Percentiles rank a stretch among this genome's conserved stretches.
Evolutionary conservation across 2,329 filamentous ascomycete species (phyloP).

Genomic region (Xylaria hypoxylon): DNA sequence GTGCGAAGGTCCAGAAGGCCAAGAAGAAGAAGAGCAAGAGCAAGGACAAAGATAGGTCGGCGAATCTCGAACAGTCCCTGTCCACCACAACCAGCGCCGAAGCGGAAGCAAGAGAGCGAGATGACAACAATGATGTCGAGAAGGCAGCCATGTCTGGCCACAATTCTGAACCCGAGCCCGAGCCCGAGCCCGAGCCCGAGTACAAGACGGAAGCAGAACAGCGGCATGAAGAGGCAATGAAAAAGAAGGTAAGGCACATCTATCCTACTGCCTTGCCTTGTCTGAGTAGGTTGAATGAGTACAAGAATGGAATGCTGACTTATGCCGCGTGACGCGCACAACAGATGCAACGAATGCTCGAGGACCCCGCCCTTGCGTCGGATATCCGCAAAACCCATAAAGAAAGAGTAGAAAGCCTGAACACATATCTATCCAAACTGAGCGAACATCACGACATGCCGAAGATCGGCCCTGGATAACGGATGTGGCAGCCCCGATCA

Average conservation of each 20-base stretch:
- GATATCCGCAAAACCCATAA: conserved; percentile 97
- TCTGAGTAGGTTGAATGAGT: not conserved
- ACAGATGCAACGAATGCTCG: conserved; percentile 83
- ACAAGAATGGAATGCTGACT: conserved; percentile 34
- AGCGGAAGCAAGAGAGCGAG: conserved; percentile 41
- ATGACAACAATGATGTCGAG: conserved; percentile 46
- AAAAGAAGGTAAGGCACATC: conserved; percentile 71
- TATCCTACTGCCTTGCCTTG: not conserved
- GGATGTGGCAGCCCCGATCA: not conserved
- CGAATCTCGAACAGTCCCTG: conserved; percentile 61
- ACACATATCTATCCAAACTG: conserved; percentile 89
- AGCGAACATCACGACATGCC: conserved; percentile 99
- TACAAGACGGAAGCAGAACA: conserved; percentile 87
- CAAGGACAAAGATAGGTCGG: conserved; percentile 53
- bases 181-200: conserved; percentile 62
- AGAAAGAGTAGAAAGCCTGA: conserved; percentile 93
- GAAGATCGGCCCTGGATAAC: conserved; percentile 71
- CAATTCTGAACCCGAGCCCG: conserved; percentile 47
- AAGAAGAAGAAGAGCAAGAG: conserved; percentile 69
- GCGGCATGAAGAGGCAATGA: conserved; percentile 81
- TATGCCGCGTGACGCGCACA: conserved; percentile 10
- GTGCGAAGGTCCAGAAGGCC: conserved; percentile 71
- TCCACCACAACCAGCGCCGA: conserved; percentile 52
- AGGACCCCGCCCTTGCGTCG: conserved; percentile 66
- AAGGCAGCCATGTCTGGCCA: conserved; percentile 46